Evolutionary conservation across 345 rosid species (phyloP).

Genomic region (Nephelium lappaceum): DNA sequence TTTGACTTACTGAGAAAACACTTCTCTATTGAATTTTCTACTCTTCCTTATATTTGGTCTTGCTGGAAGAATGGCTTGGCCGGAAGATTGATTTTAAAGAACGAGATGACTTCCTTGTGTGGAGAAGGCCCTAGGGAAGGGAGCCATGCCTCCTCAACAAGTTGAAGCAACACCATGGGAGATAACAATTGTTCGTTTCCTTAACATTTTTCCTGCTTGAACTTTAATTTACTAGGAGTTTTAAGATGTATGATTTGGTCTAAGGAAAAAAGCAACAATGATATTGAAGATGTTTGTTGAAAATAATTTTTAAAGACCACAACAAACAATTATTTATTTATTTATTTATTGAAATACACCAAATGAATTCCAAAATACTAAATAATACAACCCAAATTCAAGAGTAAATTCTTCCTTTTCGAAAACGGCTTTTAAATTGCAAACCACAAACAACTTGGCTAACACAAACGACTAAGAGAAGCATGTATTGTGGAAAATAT

Average conservation of each 20-base stretch:
- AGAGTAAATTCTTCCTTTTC: neutral
- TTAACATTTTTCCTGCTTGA: no score
- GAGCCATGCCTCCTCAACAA: neutral
- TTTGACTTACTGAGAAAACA: neutral
- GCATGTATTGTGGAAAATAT: neutral
- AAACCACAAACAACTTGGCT: neutral
- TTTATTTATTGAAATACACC: neutral
- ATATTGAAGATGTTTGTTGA: neutral
- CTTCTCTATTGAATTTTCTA: neutral
- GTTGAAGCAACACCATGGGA: neutral
- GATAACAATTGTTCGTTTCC: no score
- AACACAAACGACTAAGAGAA: neutral
- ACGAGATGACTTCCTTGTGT: neutral
- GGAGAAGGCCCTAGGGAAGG: neutral
- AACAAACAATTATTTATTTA: no score
- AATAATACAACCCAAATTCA: neutral
- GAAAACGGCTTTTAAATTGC: neutral
- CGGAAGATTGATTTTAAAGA: neutral
- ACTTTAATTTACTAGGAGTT: no score
- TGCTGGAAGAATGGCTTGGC: neutral
- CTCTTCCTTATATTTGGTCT: neutral
- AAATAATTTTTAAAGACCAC: neutral
- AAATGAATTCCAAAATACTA: no score
- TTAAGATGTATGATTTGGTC: no score
- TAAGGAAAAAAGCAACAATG: neutral